Evolutionary conservation across 441 rosid species (phyloP).

Genomic region (Kokia cookei): DNA sequence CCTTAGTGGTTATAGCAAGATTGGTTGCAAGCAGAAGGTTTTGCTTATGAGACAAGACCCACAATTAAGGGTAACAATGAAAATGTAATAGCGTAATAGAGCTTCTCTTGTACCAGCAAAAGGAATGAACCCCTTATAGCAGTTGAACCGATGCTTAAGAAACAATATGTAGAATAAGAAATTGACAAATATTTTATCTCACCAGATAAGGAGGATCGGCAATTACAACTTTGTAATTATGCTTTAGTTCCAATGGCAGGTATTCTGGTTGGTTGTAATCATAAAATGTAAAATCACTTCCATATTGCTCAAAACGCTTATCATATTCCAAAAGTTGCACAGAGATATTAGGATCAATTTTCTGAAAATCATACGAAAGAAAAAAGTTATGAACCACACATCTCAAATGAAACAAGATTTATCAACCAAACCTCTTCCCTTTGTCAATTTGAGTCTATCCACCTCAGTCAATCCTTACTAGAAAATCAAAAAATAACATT

Average conservation of each 20-base stretch:
- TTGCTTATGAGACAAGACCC: background rate
- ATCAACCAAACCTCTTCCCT: background rate
- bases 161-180: background rate
- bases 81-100: background rate
- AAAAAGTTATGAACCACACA: background rate
- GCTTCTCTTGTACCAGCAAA: background rate
- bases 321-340: slow-evolving; percentile 72
- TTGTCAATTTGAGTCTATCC: background rate
- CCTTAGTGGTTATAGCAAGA: background rate
- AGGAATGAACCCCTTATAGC: too few species aligned
- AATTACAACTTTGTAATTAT: slow-evolving; percentile 54
- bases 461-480: background rate
- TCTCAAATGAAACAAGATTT: background rate
- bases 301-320: slow-evolving; percentile 67
- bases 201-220: slow-evolving; percentile 97
- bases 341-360: slow-evolving; percentile 41
- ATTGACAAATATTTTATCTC: slow-evolving; percentile 2
- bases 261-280: slow-evolving; percentile 76
- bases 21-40: background rate
- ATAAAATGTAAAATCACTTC: slow-evolving; percentile 66
- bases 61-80: background rate
- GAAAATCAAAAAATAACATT: background rate
- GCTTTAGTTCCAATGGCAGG: slow-evolving; percentile 52
- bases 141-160: background rate
- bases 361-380: slow-evolving; percentile 26